Percentiles rank a stretch among this genome's conserved stretches.
Evolutionary conservation across 2,329 filamentous ascomycete species (phyloP).

Genomic region (Pestalotiopsis sp.): DNA sequence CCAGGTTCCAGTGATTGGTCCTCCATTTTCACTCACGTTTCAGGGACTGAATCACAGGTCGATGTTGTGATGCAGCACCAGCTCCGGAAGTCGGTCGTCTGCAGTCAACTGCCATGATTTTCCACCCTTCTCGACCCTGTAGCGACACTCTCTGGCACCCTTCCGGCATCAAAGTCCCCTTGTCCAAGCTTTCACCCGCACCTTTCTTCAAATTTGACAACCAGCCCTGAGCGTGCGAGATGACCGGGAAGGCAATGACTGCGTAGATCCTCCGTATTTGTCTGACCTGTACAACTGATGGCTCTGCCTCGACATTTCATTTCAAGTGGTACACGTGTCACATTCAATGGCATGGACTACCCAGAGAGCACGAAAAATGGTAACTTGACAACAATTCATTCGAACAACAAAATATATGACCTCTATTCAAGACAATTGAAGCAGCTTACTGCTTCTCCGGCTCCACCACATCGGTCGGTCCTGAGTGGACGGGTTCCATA

Average conservation of each 20-base stretch:
- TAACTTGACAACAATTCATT: not conserved
- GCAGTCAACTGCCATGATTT: not conserved
- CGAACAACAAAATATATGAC: not conserved
- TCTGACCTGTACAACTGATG: too few species aligned
- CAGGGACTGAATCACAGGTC: too few species aligned
- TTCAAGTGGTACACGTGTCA: too few species aligned
- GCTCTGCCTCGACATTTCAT: too few species aligned
- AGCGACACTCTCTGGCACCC: not conserved
- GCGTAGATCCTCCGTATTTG: too few species aligned
- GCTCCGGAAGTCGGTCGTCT: too few species aligned
- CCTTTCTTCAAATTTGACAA: not conserved
- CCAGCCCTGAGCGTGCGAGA: not conserved
- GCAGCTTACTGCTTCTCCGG: not conserved
- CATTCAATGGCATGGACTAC: too few species aligned
- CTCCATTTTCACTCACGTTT: too few species aligned
- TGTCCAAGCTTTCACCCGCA: not conserved
- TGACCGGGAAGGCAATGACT: too few species aligned
- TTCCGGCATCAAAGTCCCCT: not conserved
- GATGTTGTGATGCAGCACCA: too few species aligned
- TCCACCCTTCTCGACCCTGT: not conserved
- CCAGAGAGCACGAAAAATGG: not conserved
- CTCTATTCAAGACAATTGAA: not conserved
- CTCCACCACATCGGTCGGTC: not conserved
- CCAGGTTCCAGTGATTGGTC: not conserved
- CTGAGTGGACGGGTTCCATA: conserved; percentile 15